These are phyloP conservation scores for Austroboletus niveus DNA, from an alignment of 1,284 basidiomycete species.

Conservation along the genomic window DNA sequence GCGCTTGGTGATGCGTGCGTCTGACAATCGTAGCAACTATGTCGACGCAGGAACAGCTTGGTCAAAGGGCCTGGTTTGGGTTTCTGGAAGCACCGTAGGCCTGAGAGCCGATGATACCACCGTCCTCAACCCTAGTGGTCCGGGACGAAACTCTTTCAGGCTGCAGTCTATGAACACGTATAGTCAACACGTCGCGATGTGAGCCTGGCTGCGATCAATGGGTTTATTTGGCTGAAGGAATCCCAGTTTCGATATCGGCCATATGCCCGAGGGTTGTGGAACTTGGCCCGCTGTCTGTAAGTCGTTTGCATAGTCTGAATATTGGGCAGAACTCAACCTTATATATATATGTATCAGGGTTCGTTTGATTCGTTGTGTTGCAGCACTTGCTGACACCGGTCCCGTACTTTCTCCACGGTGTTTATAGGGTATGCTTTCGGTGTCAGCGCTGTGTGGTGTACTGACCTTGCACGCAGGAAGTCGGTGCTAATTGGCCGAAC, in stretches of 20 bases:
- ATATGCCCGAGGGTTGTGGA: constrained; percentile 35
- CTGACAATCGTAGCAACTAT: constrained; percentile 41
- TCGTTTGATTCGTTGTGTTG: neutral
- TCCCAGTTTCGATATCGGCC: constrained; percentile 27
- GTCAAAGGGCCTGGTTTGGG: constrained; percentile 42
- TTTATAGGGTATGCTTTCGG: neutral
- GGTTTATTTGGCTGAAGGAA: neutral
- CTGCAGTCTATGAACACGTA: constrained; percentile 28
- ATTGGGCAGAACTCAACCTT: neutral
- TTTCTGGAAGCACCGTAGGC: constrained; percentile 44
- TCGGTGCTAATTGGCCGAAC: constrained; percentile 10
- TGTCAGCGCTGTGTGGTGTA: neutral
- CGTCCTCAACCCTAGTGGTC: constrained; percentile 20
- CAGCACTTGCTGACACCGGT: neutral
- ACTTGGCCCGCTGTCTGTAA: constrained; percentile 31
- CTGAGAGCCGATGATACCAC: constrained; percentile 30
- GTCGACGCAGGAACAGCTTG: constrained; percentile 43
- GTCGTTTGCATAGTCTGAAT: neutral
- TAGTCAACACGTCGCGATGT: constrained; percentile 30
- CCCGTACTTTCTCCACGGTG: neutral
- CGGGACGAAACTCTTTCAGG: constrained; percentile 33
- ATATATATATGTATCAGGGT: neutral
- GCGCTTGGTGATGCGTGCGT: neutral
- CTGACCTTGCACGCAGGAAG: constrained; percentile 7
- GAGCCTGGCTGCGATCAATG: constrained; percentile 1